A percentile compares a stretch with the other conserved stretches of the same genome.
These are phyloP conservation scores for Pelagomonas calceolata DNA, from an alignment of 108 stramenopile species.

Conservation along the genomic window DNA sequence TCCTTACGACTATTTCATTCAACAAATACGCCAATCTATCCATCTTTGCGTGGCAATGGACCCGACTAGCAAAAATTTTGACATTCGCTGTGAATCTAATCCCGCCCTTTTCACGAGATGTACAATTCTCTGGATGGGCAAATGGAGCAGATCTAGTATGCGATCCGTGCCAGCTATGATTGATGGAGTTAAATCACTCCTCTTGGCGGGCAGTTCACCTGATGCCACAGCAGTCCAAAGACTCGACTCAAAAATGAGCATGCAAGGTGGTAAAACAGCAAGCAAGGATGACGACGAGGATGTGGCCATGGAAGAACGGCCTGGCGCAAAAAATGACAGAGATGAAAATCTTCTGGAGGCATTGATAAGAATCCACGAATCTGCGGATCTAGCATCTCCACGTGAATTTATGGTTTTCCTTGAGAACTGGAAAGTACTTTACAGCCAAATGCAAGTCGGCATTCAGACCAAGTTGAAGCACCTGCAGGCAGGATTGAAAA, in stretches of 20 bases:
- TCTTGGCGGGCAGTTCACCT: not conserved
- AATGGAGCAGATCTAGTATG: conserved; percentile 27
- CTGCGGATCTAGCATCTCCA: conserved; percentile 28
- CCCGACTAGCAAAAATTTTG: conserved; percentile 25
- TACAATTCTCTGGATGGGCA: conserved; percentile 41
- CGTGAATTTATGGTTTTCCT: conserved; percentile 36
- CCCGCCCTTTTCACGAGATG: conserved; percentile 46
- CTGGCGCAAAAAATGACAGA: not conserved
- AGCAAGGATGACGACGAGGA: not conserved
- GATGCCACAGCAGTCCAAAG: not conserved
- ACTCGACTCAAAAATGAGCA: not conserved
- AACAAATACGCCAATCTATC: conserved; percentile 26
- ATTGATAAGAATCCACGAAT: conserved; percentile 36
- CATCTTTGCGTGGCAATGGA: conserved; percentile 45
- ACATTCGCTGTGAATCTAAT: conserved; percentile 39
- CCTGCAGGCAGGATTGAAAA: conserved; percentile 37
- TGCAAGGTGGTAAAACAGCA: not conserved
- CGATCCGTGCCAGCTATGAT: conserved; percentile 26
- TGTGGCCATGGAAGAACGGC: not conserved
- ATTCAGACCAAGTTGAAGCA: conserved; percentile 29
- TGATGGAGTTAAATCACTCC: conserved; percentile 28
- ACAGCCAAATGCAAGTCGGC: conserved; percentile 5
- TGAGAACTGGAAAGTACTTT: conserved; percentile 15
- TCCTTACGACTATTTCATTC: conserved; percentile 43
- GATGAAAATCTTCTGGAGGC: conserved; percentile 14